Conservation (phyloP, 345 rosid genomes). For the Firmiana major region DNA sequence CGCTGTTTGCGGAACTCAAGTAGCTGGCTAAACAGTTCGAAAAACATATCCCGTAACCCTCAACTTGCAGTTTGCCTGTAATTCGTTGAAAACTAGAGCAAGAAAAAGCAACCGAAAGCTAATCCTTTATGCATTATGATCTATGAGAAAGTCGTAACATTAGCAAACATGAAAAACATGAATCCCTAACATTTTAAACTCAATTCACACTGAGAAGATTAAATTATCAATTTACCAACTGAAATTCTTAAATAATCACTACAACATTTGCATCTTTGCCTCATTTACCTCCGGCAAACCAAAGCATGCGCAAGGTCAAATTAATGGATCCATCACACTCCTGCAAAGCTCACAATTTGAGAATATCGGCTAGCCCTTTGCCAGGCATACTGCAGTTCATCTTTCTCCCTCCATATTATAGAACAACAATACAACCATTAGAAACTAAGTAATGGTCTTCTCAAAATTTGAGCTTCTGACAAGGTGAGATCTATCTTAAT, state of each 20-base stretch:
- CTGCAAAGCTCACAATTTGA: conserved; percentile 16
- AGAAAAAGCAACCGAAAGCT: neutral
- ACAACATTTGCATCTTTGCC: conserved; percentile 27
- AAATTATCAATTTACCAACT: conserved; percentile 4
- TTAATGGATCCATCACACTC: conserved; percentile 18
- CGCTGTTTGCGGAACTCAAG: neutral
- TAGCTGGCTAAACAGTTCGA: neutral
- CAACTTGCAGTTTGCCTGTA: neutral
- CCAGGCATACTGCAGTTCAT: conserved; percentile 21
- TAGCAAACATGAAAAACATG: neutral
- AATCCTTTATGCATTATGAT: neutral
- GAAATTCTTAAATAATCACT: conserved; percentile 19
- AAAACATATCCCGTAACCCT: neutral
- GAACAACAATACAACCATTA: conserved; percentile 7
- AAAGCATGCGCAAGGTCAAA: conserved; percentile 14
- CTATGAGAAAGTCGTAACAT: neutral
- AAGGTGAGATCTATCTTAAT: conserved; percentile 33
- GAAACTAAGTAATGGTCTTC: conserved; percentile 10
- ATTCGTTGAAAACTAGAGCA: neutral
- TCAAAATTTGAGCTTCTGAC: neutral
- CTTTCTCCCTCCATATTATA: conserved; percentile 4
- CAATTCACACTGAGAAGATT: conserved; percentile 7
- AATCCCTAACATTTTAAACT: neutral
- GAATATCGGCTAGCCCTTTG: conserved; percentile 23
- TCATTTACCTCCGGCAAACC: conserved; percentile 7